Evolutionary conservation across 2,329 filamentous ascomycete species (phyloP).

Genomic region (Zymoseptoria pseudotritici): DNA sequence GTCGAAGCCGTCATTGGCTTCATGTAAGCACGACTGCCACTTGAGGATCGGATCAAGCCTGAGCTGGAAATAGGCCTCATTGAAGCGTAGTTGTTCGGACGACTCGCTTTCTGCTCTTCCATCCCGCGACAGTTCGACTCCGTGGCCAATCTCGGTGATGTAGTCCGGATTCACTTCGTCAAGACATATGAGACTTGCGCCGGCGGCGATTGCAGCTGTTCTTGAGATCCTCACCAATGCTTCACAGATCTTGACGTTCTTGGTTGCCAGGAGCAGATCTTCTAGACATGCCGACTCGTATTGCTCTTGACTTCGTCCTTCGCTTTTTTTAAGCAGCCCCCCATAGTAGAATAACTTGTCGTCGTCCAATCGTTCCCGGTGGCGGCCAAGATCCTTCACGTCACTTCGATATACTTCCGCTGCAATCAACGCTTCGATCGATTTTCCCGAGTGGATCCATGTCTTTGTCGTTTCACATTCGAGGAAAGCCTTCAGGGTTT

Average conservation of each 20-base stretch:
- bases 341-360: background rate
- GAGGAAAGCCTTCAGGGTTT: background rate
- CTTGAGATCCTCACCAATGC: background rate
- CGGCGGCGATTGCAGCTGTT: background rate
- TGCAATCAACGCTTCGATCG: background rate
- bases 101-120: background rate
- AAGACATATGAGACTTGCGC: background rate
- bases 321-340: background rate
- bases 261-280: background rate
- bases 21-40: background rate
- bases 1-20: background rate
- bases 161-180: background rate
- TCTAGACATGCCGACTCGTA: background rate
- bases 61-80: background rate
- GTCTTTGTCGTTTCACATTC: background rate
- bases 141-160: background rate
- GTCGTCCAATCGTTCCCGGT: background rate
- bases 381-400: background rate
- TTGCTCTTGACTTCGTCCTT: background rate
- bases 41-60: background rate
- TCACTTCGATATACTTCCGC: background rate
- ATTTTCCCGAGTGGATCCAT: background rate
- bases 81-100: background rate
- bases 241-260: background rate
- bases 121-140: background rate